A percentile compares a stretch with the other conserved stretches of the same genome.
phyloP scores from a whole-genome alignment of 1,139 yeast species.

The Pichia sp. region DNA sequence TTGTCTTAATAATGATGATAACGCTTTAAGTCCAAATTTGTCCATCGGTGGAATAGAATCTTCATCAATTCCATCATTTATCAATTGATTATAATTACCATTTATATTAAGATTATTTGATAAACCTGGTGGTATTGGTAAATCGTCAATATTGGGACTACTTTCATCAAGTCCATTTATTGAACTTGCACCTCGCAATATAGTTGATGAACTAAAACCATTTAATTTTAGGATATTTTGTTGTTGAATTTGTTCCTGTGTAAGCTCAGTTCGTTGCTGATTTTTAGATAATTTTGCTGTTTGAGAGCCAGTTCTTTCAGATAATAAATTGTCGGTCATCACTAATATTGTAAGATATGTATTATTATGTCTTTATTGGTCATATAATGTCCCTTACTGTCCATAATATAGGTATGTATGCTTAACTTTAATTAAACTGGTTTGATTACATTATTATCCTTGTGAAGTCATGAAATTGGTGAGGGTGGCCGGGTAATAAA shows the following conservation, averaged over 20 bases:
- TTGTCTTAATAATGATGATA: conserved; percentile 61
- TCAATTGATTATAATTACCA: not conserved
- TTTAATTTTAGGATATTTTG: conserved; percentile 18
- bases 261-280: conserved; percentile 9
- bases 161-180: not conserved
- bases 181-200: conserved; percentile 1
- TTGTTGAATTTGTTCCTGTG: conserved; percentile 18
- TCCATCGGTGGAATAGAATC: conserved; percentile 32
- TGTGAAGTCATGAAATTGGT: not conserved
- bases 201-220: conserved; percentile 13
- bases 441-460: too few relatives aligned
- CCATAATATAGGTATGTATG: too few relatives aligned
- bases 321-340: not conserved
- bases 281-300: conserved; percentile 4
- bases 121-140: conserved; percentile 2
- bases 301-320: conserved; percentile 7
- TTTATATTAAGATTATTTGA: not conserved
- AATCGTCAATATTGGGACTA: not conserved
- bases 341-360: not conserved
- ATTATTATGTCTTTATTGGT: too few relatives aligned
- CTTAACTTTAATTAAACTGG: too few relatives aligned
- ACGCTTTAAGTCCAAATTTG: conserved; percentile 70
- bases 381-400: too few relatives aligned
- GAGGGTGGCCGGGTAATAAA: conserved; percentile 5
- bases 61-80: conserved; percentile 6